phyloP scores from a whole-genome alignment of 305 asterid species.

The Rubia tinctorum region DNA sequence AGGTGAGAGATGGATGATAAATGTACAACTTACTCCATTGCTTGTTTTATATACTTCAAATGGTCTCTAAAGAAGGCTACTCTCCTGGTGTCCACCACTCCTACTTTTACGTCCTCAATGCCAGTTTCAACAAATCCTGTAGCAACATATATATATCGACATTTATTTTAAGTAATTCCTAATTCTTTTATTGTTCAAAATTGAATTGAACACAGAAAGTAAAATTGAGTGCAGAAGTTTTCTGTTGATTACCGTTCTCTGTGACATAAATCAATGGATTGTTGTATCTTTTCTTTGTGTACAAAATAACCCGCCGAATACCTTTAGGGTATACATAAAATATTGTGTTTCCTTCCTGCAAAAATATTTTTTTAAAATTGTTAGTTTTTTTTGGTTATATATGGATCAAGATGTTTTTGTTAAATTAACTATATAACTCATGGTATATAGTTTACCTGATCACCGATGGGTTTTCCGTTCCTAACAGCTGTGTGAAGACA shows the following conservation, averaged over 20 bases:
- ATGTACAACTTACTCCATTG: constrained; percentile 3
- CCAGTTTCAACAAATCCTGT: not conserved
- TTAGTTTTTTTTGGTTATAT: too few relatives aligned
- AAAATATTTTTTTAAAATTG: not conserved
- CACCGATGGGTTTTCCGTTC: constrained; percentile 18
- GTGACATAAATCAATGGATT: not conserved
- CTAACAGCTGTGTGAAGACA: not conserved
- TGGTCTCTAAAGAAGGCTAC: not conserved
- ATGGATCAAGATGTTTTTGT: too few relatives aligned
- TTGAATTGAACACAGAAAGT: not conserved
- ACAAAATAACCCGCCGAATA: not conserved
- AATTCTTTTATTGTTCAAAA: not conserved
- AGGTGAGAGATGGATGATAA: too few relatives aligned
- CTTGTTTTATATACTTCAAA: not conserved
- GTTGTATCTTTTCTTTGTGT: not conserved
- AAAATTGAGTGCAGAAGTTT: too few relatives aligned
- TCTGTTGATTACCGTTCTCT: not conserved
- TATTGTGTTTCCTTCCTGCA: not conserved
- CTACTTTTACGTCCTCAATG: not conserved
- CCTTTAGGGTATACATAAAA: constrained; percentile 7
- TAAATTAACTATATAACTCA: too few relatives aligned
- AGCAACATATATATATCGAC: not conserved
- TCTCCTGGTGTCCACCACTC: constrained; percentile 1
- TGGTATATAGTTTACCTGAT: constrained; percentile 9
- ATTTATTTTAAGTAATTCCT: too few relatives aligned